Percentiles rank a stretch among this genome's conserved stretches.
Evolutionary conservation across 1,284 basidiomycete species (phyloP).

Genomic region (Caloboletus firmus): DNA sequence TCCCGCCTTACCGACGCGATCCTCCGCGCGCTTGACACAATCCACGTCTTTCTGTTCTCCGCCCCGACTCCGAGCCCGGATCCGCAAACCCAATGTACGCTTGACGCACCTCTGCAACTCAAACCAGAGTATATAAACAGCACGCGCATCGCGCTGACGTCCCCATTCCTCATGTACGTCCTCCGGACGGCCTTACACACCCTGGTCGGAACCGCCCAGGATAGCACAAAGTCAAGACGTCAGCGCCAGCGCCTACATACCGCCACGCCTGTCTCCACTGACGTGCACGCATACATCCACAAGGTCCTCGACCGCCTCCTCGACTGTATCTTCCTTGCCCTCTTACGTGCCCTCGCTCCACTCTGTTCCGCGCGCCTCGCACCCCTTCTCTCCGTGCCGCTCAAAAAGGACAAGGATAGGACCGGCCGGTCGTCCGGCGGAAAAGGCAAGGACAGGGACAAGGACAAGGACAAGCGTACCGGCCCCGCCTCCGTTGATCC

Average conservation of each 20-base stretch:
- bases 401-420: slow-evolving; percentile 10
- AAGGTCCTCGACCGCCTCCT: slow-evolving; percentile 22
- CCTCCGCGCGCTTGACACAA: slow-evolving; percentile 19
- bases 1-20: slow-evolving; percentile 23
- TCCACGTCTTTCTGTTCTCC: slow-evolving; percentile 27
- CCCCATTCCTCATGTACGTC: slow-evolving; percentile 26
- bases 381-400: slow-evolving; percentile 1
- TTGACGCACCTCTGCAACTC: not conserved
- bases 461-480: slow-evolving; percentile 3
- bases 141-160: slow-evolving; percentile 20
- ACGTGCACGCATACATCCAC: slow-evolving; percentile 16
- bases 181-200: slow-evolving; percentile 21
- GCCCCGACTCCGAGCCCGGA: not conserved
- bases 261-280: not conserved
- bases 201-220: slow-evolving; percentile 14
- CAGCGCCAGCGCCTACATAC: slow-evolving; percentile 1
- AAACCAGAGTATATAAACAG: slow-evolving; percentile 18
- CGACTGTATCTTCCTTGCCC: slow-evolving; percentile 22
- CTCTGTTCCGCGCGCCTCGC: slow-evolving; percentile 23
- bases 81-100: not conserved
- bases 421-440: not conserved
- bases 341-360: slow-evolving; percentile 23
- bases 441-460: too few species aligned
- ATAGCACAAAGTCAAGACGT: slow-evolving; percentile 13
- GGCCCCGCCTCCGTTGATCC: not conserved